Evolutionary conservation across 2,329 filamentous ascomycete genomes (phyloP), one percentile per base, ranked within the genome.

Genomic region (Lachnum nothofagi): DNA sequence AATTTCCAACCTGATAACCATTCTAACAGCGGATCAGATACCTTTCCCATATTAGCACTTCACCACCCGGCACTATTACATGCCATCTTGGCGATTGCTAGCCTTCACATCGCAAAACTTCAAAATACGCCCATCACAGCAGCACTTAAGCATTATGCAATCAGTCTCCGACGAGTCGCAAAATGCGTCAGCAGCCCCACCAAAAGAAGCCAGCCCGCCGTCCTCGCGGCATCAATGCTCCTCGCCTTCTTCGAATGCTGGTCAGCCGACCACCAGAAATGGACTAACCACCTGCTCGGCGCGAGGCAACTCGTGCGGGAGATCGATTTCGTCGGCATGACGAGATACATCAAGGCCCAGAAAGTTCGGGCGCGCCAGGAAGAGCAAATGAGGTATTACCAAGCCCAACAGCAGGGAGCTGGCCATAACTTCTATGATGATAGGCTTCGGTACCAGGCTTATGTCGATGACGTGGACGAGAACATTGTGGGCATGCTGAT

Each of bases 231-330:
- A 2, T 90, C 88, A 0, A 73, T 96, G 29, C 72, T 97, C 6
- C 76, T 98, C 6, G 88, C 84, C 0, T 97, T 90, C 65, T 97
- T 95, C 62, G 93, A 97, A 66, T 88, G 96, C 16, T 93, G 91
- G 83, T 86, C 86, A 29, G 91, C 90, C 19, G 91, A 98, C 58
- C 91, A 97, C 61, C 83, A 86, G 47, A 95, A 95, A 66, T 98
- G 93, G 93, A 93, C 88, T 62, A 91, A 87, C 53, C 93, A 97
- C 68, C 73, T 97, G 31, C 81, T 88, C 41, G 93, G 93, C 10
- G 88, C 89, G 8, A 83, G 85, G 34, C 85, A 91, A 54, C 76
- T 97, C 24, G 76, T 97, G 22, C 79, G 80, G 44, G 91, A 97
- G 63, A 86, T 94, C 35, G 85, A 93, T 42, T 87, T 90, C 52